Base-by-base conservation (phyloP, 179 eudicot genomes). In the Carnegiea gigantea region DNA sequence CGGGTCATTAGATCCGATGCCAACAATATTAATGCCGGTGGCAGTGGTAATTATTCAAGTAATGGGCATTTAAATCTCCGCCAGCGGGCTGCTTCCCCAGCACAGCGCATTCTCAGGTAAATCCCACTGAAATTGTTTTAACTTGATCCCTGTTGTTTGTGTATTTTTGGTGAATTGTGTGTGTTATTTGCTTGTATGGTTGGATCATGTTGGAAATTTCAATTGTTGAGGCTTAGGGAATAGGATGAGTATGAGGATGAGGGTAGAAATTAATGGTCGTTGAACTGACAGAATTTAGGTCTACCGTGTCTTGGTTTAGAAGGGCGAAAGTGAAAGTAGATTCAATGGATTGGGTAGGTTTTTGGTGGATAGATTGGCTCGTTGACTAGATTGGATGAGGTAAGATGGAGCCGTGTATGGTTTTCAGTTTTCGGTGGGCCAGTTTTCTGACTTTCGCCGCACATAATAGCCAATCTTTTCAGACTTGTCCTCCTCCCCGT, bases 21-120 rank as follows among this genome's bases (percentile, higher is more conserved):
- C 23, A 77, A 76, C 70, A 78, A 72, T 12, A n/a, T 44, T 18
- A 78, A 3, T 72, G 73, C 33, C 9, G 81, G 24, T 46, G 78
- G 73, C 76, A 40, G 59, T 40, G 71, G 71, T 28, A 24, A 28
- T 26, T n/a, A 67, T 67, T 67, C 71, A 12, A 65, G 80, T 54
- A 85, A 84, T 70, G 91, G 88, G 2, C 85, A 87, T 80, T 78
- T 89, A 23, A 92, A 91, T 87, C 95, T 92, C 84, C 88, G 97
- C 60, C 97, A 88, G 46, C 92, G 98, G 18, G 80, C 91, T 9
- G 84, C 89, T 0, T 91, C 97, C 21, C 97, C 97, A 1, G 85
- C 91, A 65, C 91, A 86, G 62, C 95, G 97, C n/a, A 79, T 90
- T 78, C 90, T 91, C 76, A 91, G 98, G 97, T 93, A 87, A 71